Conservation (phyloP, 345 rosid species). For the Eucalyptus regnans region DNA sequence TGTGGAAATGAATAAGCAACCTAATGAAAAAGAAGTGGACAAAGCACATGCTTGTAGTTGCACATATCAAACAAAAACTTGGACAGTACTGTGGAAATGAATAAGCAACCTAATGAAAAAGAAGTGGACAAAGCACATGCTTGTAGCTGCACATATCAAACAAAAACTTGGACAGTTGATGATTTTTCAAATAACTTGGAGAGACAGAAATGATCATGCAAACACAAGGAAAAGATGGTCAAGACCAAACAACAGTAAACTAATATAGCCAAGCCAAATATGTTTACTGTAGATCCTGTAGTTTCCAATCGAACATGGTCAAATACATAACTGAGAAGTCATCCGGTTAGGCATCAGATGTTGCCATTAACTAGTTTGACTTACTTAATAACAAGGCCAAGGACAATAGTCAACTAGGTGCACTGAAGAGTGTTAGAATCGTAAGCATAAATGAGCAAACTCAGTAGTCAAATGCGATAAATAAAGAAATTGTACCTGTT, state of each 20-base stretch:
- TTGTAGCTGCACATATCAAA: neutral
- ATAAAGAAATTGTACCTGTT: neutral
- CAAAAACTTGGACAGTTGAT: neutral
- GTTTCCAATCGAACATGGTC: neutral
- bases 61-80: neutral
- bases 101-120: neutral
- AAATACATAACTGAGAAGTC: neutral
- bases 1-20: neutral
- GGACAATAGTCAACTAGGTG: neutral
- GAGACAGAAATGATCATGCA: neutral
- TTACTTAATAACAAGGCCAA: neutral
- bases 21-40: neutral
- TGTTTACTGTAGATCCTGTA: neutral
- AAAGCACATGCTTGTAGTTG: neutral
- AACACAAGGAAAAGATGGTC: neutral
- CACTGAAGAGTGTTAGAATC: neutral
- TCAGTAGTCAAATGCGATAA: neutral
- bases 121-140: neutral
- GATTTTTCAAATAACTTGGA: neutral
- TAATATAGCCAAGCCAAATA: neutral
- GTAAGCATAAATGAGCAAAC: neutral
- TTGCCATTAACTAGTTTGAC: neutral
- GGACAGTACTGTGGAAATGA: no score
- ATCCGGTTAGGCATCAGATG: neutral
- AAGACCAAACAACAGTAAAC: neutral